Conservation (phyloP, 1,139 yeast species). For the Diutina mesorugosa region DNA sequence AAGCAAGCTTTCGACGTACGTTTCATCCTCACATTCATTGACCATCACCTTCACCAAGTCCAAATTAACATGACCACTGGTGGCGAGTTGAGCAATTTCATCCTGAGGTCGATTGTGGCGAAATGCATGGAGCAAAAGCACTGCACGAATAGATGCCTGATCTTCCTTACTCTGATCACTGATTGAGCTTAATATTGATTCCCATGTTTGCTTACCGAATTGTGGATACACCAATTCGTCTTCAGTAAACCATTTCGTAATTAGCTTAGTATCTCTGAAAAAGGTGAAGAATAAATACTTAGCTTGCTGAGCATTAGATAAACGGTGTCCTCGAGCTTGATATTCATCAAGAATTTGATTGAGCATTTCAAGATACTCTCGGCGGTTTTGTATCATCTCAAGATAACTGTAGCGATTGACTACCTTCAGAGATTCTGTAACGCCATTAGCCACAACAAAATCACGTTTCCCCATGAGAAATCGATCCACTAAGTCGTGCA, state of each 20-base stretch:
- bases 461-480: not conserved
- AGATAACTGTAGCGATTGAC: not conserved
- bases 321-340: not conserved
- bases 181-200: not conserved
- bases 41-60: not conserved
- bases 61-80: not conserved
- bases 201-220: not conserved
- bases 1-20: not conserved
- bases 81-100: not conserved
- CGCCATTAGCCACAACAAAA: not conserved
- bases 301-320: not conserved
- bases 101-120: not conserved
- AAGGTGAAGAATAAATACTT: not conserved
- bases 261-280: not conserved
- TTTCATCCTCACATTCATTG: not conserved
- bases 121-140: not conserved
- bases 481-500: not conserved
- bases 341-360: not conserved
- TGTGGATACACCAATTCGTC: not conserved
- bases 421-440: not conserved
- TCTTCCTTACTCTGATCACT: not conserved
- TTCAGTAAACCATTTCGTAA: not conserved
- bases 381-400: not conserved
- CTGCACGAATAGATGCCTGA: not conserved
- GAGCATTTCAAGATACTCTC: not conserved